Evolutionary conservation across 75 land plant species (phyloP).

Genomic region (Azolla pinnata): DNA sequence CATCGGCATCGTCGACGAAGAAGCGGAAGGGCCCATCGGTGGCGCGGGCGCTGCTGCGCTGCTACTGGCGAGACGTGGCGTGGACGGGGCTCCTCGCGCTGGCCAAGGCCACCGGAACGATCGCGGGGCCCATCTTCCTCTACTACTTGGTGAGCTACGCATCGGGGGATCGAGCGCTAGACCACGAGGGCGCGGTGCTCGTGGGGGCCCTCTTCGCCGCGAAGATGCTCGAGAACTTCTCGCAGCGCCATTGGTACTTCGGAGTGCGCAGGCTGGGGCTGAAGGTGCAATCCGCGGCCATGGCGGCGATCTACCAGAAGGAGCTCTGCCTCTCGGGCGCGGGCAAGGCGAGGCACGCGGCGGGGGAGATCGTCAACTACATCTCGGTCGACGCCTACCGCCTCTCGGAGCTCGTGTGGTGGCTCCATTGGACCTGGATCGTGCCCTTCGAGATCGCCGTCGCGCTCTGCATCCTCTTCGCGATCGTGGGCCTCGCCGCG

Average conservation of each 20-base stretch:
- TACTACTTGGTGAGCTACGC: conserved; percentile 21
- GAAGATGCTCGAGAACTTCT: conserved; percentile 21
- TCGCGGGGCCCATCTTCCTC: conserved; percentile 28
- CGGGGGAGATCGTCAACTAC: conserved; percentile 31
- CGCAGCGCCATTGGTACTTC: conserved; percentile 32
- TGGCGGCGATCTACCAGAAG: conserved; percentile 28
- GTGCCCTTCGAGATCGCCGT: conserved; percentile 24
- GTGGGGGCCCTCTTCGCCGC: conserved; percentile 17
- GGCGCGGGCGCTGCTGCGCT: conserved; percentile 17
- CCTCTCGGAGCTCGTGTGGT: conserved; percentile 19
- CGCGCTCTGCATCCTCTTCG: conserved; percentile 21
- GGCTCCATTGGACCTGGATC: conserved; percentile 26
- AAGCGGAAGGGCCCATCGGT: conserved; percentile 7
- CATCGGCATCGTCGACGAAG: background rate
- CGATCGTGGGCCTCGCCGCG: conserved; percentile 23
- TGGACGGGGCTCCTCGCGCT: conserved; percentile 23
- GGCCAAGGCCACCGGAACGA: conserved; percentile 8
- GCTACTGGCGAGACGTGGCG: conserved; percentile 18
- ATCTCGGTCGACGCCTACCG: conserved; percentile 30
- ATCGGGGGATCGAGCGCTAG: conserved; percentile 14
- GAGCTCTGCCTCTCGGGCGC: conserved; percentile 24
- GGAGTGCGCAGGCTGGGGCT: conserved; percentile 26
- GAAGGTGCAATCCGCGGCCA: conserved; percentile 24
- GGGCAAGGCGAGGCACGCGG: conserved; percentile 20
- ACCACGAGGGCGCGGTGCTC: conserved; percentile 23